Evolutionary conservation across 2,329 filamentous ascomycete species (phyloP).

Genomic region (Teratosphaeria pseudoeucalypti): DNA sequence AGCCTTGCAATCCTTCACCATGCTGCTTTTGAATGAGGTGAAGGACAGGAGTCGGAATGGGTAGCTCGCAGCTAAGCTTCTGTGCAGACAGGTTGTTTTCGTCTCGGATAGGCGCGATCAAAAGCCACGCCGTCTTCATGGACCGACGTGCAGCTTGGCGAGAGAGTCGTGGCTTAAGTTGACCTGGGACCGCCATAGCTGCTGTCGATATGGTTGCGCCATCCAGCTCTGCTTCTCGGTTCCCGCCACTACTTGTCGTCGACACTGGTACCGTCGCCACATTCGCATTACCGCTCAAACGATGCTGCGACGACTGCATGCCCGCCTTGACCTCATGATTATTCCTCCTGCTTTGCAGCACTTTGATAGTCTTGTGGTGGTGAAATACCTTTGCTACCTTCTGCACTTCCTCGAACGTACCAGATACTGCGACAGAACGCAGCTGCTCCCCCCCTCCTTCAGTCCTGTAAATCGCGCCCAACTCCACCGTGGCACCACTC

Average conservation of each 20-base stretch:
- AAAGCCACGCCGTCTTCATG: too few species aligned
- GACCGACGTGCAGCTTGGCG: too few species aligned
- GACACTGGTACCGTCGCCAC: not conserved
- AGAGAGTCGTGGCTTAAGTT: too few species aligned
- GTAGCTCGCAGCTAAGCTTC: not conserved
- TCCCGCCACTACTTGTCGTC: not conserved
- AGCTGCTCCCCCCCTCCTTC: not conserved
- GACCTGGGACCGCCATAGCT: too few species aligned
- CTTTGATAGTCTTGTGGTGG: not conserved
- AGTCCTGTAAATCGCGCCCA: not conserved
- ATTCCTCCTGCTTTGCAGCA: not conserved
- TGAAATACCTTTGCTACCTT: not conserved
- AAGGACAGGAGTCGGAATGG: not conserved
- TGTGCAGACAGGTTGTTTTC: not conserved
- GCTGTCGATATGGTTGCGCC: too few species aligned
- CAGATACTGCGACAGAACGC: conserved; percentile 10
- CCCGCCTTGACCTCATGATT: not conserved
- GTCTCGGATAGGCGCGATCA: too few species aligned
- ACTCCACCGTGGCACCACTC: conserved; percentile 6
- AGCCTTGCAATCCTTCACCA: not conserved
- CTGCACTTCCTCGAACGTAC: conserved; percentile 7
- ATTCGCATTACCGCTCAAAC: not conserved
- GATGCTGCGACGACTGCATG: not conserved
- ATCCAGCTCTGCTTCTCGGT: too few species aligned
- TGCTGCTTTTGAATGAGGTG: not conserved